Conservation (phyloP, 495 filamentous ascomycete species). For the Hyaloscypha variabilis region DNA sequence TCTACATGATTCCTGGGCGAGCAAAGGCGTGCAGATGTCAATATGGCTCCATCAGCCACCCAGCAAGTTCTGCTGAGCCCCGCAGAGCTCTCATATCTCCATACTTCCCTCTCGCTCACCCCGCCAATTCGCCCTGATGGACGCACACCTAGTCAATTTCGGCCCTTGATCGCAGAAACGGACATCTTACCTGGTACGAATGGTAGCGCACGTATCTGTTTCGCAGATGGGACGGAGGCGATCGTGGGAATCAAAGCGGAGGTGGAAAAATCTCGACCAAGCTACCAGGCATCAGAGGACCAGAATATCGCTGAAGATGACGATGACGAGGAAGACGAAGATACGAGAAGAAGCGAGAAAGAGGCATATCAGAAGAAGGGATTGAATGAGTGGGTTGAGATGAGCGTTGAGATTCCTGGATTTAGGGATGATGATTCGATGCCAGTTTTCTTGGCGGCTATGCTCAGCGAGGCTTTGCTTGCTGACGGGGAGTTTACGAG, state of each 20-base stretch:
- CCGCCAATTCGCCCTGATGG: slow-evolving; percentile 91
- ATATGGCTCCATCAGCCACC: slow-evolving; percentile 29
- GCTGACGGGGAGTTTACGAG: slow-evolving; percentile 71
- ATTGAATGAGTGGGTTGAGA: slow-evolving; percentile 72
- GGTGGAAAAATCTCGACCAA: slow-evolving; percentile 67
- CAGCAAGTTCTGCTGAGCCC: slow-evolving; percentile 77
- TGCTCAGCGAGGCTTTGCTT: slow-evolving; percentile 87
- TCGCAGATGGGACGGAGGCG: slow-evolving; percentile 93
- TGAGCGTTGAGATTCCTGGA: slow-evolving; percentile 84
- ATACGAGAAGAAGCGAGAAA: slow-evolving; percentile 31
- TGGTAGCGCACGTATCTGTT: slow-evolving; percentile 89
- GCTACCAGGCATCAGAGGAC: slow-evolving; percentile 1
- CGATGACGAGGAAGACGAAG: slow-evolving; percentile 33
- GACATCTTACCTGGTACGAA: slow-evolving; percentile 87
- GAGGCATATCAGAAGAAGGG: slow-evolving; percentile 38
- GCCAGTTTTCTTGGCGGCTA: slow-evolving; percentile 81
- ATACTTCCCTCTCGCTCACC: slow-evolving; percentile 75
- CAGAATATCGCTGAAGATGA: slow-evolving; percentile 29
- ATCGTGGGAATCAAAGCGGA: slow-evolving; percentile 95
- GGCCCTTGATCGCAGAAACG: slow-evolving; percentile 84
- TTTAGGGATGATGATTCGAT: slow-evolving; percentile 88
- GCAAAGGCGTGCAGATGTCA: background rate
- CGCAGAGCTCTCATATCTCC: slow-evolving; percentile 94
- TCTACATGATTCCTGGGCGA: background rate
- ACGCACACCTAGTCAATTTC: slow-evolving; percentile 83